Base-by-base conservation (phyloP, 352 stramenopile species). In the Globisporangium nagaii region DNA sequence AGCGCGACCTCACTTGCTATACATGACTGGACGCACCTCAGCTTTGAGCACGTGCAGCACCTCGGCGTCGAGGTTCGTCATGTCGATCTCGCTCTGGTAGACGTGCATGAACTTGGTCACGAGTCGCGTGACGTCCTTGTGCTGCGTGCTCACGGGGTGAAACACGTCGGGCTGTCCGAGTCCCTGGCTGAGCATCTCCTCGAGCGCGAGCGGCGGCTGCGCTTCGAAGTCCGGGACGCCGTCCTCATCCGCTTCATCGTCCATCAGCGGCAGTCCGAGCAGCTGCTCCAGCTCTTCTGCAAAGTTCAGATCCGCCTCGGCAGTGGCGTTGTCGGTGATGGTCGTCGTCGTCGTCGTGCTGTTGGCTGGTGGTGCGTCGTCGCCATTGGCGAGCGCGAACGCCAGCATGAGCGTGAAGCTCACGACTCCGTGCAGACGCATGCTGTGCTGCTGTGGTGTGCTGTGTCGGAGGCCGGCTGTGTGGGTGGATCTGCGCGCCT, bases 21-120 rank as follows among this genome's bases (percentile, higher is more conserved):
- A 10, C n/a, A n/a, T n/a, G n/a, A n/a, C n/a, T 17, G 15, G 17
- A 30, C 48, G 10, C 28, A 49, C 66, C 63, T 87, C 60, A 5
- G 73, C 76, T 34, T 79, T 79, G 30, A 87, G 53, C 13, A 87
- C 59, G 40, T 68, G 64, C 11, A 82, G 51, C 8, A 87, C 65
- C 13, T 62, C 62, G 17, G 72, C 70, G 30, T 66, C 56, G 17
- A 87, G 62, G 11, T 75, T 69, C 27, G 74, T 72, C 27, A 62
- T 58, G 1, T 56, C 50, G 46, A 85, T 62, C 35, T 87, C 76
- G 5, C 72, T 50, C 28, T 65, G n/a, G 63, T 87, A 87, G 34
- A 75, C 47, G 36, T 39, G 42, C 71, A 84, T 71, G 51, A 87
- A 87, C 53, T 74, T 61, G 22, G 36, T 41, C 43, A 85, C 63